Conservation (phyloP, 2,329 filamentous ascomycete genomes). For the Basipetospora sp. region DNA sequence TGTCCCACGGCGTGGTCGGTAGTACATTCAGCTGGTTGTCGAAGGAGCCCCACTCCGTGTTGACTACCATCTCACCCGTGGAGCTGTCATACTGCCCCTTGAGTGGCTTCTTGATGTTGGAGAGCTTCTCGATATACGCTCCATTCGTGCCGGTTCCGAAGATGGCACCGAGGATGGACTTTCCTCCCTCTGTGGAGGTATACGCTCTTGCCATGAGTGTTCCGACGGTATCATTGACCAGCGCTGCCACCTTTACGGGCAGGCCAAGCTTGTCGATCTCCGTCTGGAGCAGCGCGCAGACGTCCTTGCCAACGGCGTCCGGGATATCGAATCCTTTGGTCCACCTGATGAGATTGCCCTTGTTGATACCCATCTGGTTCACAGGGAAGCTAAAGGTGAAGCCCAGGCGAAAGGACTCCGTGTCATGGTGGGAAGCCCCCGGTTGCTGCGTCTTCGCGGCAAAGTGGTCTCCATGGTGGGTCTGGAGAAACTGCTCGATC, state of each 20-base stretch:
- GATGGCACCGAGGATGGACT: conserved; percentile 84
- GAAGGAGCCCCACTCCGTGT: conserved; percentile 97
- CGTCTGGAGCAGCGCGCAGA: conserved; percentile 73
- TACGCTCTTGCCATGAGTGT: conserved; percentile 97
- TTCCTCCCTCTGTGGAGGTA: conserved; percentile 73
- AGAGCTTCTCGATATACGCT: conserved; percentile 85
- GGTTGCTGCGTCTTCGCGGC: conserved; percentile 29
- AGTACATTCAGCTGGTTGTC: conserved; percentile 85
- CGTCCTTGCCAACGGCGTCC: conserved; percentile 88
- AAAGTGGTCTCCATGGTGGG: conserved; percentile 81
- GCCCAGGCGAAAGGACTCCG: conserved; percentile 59
- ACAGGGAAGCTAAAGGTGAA: conserved; percentile 99
- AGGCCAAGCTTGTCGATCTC: conserved; percentile 79
- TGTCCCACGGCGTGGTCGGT: conserved; percentile 73
- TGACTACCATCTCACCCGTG: conserved; percentile 91
- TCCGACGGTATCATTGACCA: conserved; percentile 95
- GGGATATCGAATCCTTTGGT: conserved; percentile 96
- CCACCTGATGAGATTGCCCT: conserved; percentile 86
- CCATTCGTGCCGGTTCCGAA: conserved; percentile 97
- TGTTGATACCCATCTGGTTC: conserved; percentile 86
- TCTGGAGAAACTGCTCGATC: conserved; percentile 74
- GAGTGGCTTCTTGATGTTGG: conserved; percentile 66
- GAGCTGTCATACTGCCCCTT: conserved; percentile 58
- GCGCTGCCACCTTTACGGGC: conserved; percentile 83
- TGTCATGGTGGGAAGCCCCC: conserved; percentile 48